A percentile compares a stretch with the other conserved stretches of the same genome.
phyloP scores from a whole-genome alignment of 164 flowering plant species.

The Warburgia ugandensis region DNA sequence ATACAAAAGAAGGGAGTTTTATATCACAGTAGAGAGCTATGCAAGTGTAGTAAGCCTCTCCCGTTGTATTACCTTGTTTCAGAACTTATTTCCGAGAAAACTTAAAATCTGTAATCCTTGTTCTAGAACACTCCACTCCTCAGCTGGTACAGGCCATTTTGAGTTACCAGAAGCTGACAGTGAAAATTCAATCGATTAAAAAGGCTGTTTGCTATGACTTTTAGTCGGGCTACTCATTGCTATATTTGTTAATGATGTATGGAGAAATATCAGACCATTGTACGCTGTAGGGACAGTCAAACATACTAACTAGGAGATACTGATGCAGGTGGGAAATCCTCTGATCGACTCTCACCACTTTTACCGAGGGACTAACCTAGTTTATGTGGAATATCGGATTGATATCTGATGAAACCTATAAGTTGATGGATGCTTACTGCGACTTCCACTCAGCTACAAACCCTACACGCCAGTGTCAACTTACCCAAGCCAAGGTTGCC shows the following conservation, averaged over 20 bases:
- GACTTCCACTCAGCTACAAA: conserved; percentile 57
- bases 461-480: conserved; percentile 42
- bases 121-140: conserved; percentile 91
- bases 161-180: conserved; percentile 28
- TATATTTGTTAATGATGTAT: background rate
- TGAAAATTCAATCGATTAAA: conserved; percentile 48
- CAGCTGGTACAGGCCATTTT: conserved; percentile 84
- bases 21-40: conserved; percentile 79
- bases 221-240: background rate
- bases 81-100: no score
- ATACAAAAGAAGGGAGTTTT: conserved; percentile 70
- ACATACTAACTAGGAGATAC: background rate
- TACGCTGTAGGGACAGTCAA: background rate
- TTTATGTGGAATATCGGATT: conserved; percentile 83
- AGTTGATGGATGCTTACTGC: conserved; percentile 47
- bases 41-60: conserved; percentile 35
- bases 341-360: conserved; percentile 71
- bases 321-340: conserved; percentile 90
- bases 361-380: conserved; percentile 69
- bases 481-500: conserved; percentile 43
- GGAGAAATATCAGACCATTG: no score
- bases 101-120: background rate
- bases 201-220: conserved; percentile 72
- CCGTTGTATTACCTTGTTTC: background rate
- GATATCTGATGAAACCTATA: conserved; percentile 81